A percentile compares a stretch with the other conserved stretches of the same genome.
phyloP scores from a whole-genome alignment of 768 basidiomycete genomes.

The Leccinellum albellum region DNA sequence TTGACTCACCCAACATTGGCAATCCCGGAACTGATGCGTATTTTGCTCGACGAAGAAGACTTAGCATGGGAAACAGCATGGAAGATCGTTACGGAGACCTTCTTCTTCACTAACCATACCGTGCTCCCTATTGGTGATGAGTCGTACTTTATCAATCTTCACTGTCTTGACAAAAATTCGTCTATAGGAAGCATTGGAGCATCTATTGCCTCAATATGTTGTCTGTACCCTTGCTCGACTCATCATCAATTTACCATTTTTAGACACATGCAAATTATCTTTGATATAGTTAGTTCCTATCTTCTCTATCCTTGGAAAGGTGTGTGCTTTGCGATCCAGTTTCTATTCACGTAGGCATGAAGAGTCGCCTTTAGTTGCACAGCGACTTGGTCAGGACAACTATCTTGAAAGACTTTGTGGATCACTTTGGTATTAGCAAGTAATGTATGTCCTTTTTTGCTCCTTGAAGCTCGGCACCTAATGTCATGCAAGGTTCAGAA shows the following conservation, averaged over 20 bases:
- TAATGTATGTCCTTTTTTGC: conserved; percentile 15
- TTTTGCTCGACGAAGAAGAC: conserved; percentile 90
- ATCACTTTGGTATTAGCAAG: conserved; percentile 87
- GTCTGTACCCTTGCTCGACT: conserved; percentile 1
- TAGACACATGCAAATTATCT: conserved; percentile 89
- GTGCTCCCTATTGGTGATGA: conserved; percentile 71
- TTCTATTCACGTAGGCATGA: background rate
- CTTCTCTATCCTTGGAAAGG: background rate
- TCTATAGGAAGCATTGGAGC: conserved; percentile 70
- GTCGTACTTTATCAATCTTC: background rate
- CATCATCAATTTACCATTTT: background rate
- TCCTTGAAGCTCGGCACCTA: conserved; percentile 4
- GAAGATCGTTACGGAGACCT: conserved; percentile 83
- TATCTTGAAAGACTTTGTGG: conserved; percentile 89
- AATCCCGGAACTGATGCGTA: conserved; percentile 91
- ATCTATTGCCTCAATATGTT: conserved; percentile 70
- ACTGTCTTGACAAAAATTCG: background rate
- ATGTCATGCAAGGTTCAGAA: conserved; percentile 54
- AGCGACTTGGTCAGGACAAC: conserved; percentile 82
- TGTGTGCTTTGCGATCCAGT: conserved; percentile 29
- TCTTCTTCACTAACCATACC: conserved; percentile 96
- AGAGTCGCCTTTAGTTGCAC: conserved; percentile 57
- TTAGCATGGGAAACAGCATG: conserved; percentile 81
- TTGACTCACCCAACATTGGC: conserved; percentile 95
- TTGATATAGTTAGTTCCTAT: conserved; percentile 65